phyloP scores from a whole-genome alignment of 495 filamentous ascomycete species.

The Penicillium tannophilum region DNA sequence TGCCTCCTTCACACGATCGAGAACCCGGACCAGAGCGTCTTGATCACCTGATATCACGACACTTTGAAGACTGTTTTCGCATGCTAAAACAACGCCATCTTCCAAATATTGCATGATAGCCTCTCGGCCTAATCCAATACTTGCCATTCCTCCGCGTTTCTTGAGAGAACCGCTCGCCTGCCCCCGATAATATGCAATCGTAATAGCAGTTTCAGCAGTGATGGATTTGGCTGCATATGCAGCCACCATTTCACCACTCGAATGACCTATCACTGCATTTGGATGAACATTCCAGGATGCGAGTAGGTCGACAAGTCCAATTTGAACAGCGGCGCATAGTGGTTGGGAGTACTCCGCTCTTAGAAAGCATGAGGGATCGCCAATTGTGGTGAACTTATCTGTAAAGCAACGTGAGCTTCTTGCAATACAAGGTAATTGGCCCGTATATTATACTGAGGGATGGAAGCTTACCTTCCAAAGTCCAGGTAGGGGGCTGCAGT shows the following conservation, averaged over 20 bases:
- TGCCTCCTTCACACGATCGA: slow-evolving; percentile 30
- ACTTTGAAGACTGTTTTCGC: slow-evolving; percentile 45
- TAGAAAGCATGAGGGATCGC: slow-evolving; percentile 9
- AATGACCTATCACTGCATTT: slow-evolving; percentile 60
- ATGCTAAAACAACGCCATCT: slow-evolving; percentile 39
- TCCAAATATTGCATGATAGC: slow-evolving; percentile 17
- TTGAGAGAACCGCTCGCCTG: not conserved
- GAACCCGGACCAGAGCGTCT: slow-evolving; percentile 39
- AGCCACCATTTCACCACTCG: slow-evolving; percentile 65
- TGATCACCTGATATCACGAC: slow-evolving; percentile 48
- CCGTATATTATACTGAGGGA: too few species aligned
- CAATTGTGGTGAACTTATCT: too few species aligned
- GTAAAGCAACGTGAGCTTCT: too few species aligned
- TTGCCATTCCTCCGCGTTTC: slow-evolving; percentile 36
- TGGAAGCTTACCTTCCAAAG: slow-evolving; percentile 1
- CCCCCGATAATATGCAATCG: slow-evolving; percentile 42
- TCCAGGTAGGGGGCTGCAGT: slow-evolving; percentile 1
- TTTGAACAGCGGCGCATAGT: slow-evolving; percentile 52
- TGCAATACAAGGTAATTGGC: too few species aligned
- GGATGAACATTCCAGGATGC: slow-evolving; percentile 43
- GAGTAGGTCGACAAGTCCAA: slow-evolving; percentile 51
- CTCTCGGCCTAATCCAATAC: slow-evolving; percentile 36
- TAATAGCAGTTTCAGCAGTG: slow-evolving; percentile 36
- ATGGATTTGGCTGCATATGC: slow-evolving; percentile 58
- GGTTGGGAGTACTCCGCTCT: slow-evolving; percentile 40